Percentiles rank a stretch among this genome's conserved stretches.
These are phyloP conservation scores for Antrodiella citrinella DNA, from an alignment of 768 basidiomycete species.

Conservation along the genomic window DNA sequence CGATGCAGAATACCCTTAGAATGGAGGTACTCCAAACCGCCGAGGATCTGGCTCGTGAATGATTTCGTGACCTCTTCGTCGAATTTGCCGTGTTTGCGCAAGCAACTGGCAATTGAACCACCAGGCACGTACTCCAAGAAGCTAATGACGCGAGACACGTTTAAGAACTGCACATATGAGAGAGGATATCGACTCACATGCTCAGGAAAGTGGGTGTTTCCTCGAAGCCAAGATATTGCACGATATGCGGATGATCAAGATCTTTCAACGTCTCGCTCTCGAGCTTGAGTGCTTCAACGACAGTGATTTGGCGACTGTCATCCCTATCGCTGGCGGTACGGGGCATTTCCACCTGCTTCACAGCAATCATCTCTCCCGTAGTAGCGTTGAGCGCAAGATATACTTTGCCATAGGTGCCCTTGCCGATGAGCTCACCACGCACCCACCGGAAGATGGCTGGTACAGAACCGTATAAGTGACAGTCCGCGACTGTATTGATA, in stretches of 20 bases:
- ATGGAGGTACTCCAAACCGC: conserved; percentile 90
- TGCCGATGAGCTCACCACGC: conserved; percentile 94
- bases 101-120: conserved; percentile 85
- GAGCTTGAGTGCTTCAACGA: conserved; percentile 87
- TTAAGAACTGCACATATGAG: too few relatives aligned
- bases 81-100: conserved; percentile 90
- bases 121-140: conserved; percentile 99
- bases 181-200: conserved; percentile 52
- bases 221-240: conserved; percentile 94
- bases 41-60: conserved; percentile 87
- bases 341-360: conserved; percentile 97
- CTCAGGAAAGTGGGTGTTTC: conserved; percentile 82
- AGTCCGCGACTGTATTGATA: conserved; percentile 3
- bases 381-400: conserved; percentile 95
- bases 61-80: conserved; percentile 87
- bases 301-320: conserved; percentile 73
- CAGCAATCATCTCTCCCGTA: conserved; percentile 98
- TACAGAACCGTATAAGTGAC: conserved; percentile 4
- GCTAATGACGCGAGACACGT: too few relatives aligned
- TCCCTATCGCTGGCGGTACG: conserved; percentile 86
- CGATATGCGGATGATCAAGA: conserved; percentile 94
- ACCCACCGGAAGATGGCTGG: conserved; percentile 96
- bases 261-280: conserved; percentile 97
- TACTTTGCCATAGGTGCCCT: conserved; percentile 93
- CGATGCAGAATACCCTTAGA: conserved; percentile 87